Evolutionary conservation across 2,329 filamentous ascomycete species (phyloP).

Genomic region (Epichloe baconii): DNA sequence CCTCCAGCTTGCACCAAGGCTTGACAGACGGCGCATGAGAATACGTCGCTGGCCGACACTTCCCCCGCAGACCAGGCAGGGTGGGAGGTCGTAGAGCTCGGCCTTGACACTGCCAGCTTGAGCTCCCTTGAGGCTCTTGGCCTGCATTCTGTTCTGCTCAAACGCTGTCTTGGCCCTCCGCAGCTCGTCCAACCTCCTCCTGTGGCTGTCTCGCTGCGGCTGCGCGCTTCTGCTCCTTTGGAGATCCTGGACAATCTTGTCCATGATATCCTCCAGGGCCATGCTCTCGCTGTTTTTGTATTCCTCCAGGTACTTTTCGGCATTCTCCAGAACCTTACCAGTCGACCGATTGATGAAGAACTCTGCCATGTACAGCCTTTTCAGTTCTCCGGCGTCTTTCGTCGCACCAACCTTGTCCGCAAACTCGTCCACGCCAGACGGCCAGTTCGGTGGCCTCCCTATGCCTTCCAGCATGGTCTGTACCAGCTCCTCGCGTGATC

Average conservation of each 20-base stretch:
- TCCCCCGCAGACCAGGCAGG: conserved; percentile 26
- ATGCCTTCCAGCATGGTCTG: conserved; percentile 23
- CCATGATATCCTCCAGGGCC: conserved; percentile 21
- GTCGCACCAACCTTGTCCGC: conserved; percentile 19
- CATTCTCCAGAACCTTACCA: conserved; percentile 17
- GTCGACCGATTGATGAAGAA: conserved; percentile 28
- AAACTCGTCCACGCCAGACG: conserved; percentile 20
- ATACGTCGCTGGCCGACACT: conserved; percentile 22
- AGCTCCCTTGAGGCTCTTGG: conserved; percentile 21
- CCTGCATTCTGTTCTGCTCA: conserved; percentile 29
- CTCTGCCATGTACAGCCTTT: conserved; percentile 26
- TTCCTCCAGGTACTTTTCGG: conserved; percentile 27
- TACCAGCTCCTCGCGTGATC: conserved; percentile 24
- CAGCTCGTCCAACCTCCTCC: conserved; percentile 31
- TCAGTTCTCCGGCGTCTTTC: conserved; percentile 20
- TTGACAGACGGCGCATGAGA: conserved; percentile 33
- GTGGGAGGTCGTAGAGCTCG: conserved; percentile 24
- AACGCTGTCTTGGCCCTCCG: conserved; percentile 34
- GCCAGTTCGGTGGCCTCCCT: conserved; percentile 21
- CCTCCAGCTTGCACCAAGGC: conserved; percentile 26
- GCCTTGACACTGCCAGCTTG: conserved; percentile 17
- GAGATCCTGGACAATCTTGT: conserved; percentile 19
- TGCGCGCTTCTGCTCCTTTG: conserved; percentile 17
- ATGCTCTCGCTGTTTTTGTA: conserved; percentile 15
- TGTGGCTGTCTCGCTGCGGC: conserved; percentile 25